Evolutionary conservation across 768 basidiomycete species (phyloP), one percentile per base, ranked within the genome.

Genomic region (Tricholoma terreum): DNA sequence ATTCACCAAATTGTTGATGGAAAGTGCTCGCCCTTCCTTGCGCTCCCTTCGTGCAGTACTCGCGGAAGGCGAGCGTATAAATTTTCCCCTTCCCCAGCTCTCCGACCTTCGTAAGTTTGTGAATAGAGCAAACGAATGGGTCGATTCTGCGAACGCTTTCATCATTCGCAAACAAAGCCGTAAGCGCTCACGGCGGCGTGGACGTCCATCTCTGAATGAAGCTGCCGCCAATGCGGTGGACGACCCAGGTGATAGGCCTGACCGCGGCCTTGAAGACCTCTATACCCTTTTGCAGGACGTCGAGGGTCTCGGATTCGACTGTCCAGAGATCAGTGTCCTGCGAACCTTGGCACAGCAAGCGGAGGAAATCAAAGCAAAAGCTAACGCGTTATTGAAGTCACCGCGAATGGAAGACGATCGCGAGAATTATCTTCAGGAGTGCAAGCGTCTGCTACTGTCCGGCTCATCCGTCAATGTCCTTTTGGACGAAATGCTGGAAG

Each of bases 1-100:
- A 67, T 76, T 96, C 24, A 75, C 79, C 35, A 86, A 81, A 61
- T 69, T 87, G 1, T 73, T 98, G 33, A 72, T 74, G 6, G 90
- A 91, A 60, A 87, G 82, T 34, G 80, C 84, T 11, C 80, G 85
- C 12, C 94, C 94, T 12, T 68, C 82, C 0, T 80, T 96, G 34
- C 89, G 90, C 36, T 83, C 83, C 34, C 82, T 98, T 57, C 85
- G 89, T 38, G 85, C 90, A 7, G 74, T 94, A n/a, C 79, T 94
- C 22, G 83, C 89, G 0, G 95, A 97, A 69, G 95, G 90, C 12
- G 93, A 97, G 62, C 89, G 89, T 54, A 91, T 95, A 70, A 87
- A 82, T 56, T 84, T 84, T 66, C 77, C 80, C 31, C 80, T 95
- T 12, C 79, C 84, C 1, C 92, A 95, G 70, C 77, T 94, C 55